Conservation (phyloP, 495 filamentous ascomycete genomes). For the Tuber brumale region DNA sequence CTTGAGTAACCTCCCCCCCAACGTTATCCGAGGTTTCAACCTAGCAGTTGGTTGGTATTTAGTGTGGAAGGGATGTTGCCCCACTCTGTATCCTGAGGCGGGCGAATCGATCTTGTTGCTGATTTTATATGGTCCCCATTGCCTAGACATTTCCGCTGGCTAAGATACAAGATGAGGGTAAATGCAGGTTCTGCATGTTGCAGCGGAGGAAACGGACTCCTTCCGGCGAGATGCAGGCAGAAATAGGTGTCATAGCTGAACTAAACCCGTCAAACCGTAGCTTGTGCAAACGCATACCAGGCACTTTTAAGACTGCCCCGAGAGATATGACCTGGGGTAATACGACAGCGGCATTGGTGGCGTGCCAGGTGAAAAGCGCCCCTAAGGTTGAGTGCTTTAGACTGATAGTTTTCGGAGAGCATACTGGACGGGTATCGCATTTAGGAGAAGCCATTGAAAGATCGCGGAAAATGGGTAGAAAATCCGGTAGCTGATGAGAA, state of each 20-base stretch:
- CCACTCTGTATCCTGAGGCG: not conserved
- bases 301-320: not conserved
- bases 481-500: not conserved
- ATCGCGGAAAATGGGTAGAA: not conserved
- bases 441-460: not conserved
- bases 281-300: conserved; percentile 10
- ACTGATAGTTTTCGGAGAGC: not conserved
- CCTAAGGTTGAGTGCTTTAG: not conserved
- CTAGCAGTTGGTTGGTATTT: not conserved
- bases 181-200: conserved; percentile 36
- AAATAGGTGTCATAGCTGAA: conserved; percentile 17
- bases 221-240: conserved; percentile 20
- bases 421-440: not conserved
- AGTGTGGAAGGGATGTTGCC: not conserved
- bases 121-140: not conserved
- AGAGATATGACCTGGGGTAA: not conserved
- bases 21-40: not conserved
- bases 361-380: not conserved
- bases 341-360: not conserved
- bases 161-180: conserved; percentile 20
- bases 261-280: conserved; percentile 11
- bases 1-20: not conserved
- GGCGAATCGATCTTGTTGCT: not conserved
- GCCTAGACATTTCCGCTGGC: not conserved
- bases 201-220: conserved; percentile 29